These are phyloP conservation scores for Rhizopogon salebrosus DNA, from an alignment of 768 basidiomycete genomes.

Conservation along the genomic window DNA sequence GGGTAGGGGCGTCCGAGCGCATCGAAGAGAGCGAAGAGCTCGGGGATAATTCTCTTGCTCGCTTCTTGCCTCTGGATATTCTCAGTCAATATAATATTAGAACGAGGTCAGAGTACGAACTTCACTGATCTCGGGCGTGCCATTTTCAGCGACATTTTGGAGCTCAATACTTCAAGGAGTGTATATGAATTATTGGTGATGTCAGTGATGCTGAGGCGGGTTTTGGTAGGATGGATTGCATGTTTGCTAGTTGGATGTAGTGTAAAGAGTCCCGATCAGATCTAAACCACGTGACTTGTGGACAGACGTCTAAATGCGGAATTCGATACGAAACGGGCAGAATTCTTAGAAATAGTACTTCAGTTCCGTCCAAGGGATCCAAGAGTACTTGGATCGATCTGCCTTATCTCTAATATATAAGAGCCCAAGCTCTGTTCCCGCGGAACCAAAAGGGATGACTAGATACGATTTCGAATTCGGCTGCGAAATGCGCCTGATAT, in stretches of 20 bases:
- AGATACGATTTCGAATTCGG: too few species aligned
- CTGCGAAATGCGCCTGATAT: too few species aligned
- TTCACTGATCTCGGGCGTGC: not conserved
- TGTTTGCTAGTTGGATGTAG: slow-evolving; percentile 4
- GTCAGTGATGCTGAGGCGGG: not conserved
- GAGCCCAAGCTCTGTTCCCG: too few species aligned
- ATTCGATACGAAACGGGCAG: too few species aligned
- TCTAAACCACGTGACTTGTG: not conserved
- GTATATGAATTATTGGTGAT: not conserved
- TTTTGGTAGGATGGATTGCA: slow-evolving; percentile 3
- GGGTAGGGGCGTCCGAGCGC: slow-evolving; percentile 18
- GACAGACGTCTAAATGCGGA: too few species aligned
- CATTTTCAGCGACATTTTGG: not conserved
- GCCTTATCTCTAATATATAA: too few species aligned
- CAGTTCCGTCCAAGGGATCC: too few species aligned
- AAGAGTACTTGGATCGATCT: too few species aligned
- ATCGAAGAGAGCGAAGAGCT: slow-evolving; percentile 31
- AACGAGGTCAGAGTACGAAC: not conserved
- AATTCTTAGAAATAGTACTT: too few species aligned
- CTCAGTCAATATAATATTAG: not conserved
- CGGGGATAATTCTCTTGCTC: slow-evolving; percentile 28
- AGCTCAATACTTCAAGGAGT: not conserved
- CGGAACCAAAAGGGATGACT: too few species aligned
- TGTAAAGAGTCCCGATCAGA: not conserved
- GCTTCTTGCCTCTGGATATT: slow-evolving; percentile 43